Evolutionary conservation across 192 early-diverging fungal genomes (phyloP).

Genomic region (Rhizoclosmatium sp.): DNA sequence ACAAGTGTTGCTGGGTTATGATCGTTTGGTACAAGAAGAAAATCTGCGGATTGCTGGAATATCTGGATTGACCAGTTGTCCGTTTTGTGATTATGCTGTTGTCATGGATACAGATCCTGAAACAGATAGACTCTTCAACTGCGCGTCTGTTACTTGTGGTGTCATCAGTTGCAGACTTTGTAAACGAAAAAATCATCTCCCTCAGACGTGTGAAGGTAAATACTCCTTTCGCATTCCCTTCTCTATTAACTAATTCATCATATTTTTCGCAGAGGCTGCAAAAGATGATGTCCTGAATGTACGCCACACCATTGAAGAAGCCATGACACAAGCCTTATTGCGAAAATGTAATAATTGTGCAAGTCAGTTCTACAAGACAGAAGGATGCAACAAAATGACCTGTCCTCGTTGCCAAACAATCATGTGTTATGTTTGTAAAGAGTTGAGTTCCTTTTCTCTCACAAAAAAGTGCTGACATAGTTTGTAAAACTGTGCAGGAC

Average conservation of each 20-base stretch:
- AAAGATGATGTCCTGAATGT: constrained; percentile 55
- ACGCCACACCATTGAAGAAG: constrained; percentile 62
- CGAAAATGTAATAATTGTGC: constrained; percentile 63
- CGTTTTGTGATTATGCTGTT: constrained; percentile 42
- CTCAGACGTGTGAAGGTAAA: constrained; percentile 58
- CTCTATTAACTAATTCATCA: not conserved
- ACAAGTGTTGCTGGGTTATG: constrained; percentile 50
- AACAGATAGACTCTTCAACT: constrained; percentile 60
- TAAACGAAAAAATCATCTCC: constrained; percentile 58
- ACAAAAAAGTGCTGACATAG: not conserved
- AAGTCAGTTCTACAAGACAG: constrained; percentile 50
- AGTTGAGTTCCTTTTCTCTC: constrained; percentile 27
- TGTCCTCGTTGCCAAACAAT: constrained; percentile 52
- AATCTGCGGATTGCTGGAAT: constrained; percentile 22
- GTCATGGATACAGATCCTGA: constrained; percentile 5
- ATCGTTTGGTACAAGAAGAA: constrained; percentile 51
- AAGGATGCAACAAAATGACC: constrained; percentile 67
- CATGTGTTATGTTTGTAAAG: constrained; percentile 27
- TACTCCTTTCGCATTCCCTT: not conserved
- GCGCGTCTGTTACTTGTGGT: constrained; percentile 50
- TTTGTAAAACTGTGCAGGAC: constrained; percentile 50
- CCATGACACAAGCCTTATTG: constrained; percentile 64
- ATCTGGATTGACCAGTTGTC: constrained; percentile 44
- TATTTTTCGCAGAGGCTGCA: constrained; percentile 27
- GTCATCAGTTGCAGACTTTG: constrained; percentile 61